Percentiles rank a stretch among this genome's conserved stretches.
phyloP scores from a whole-genome alignment of 2,329 filamentous ascomycete genomes.

The Fonsecaea monophora region DNA sequence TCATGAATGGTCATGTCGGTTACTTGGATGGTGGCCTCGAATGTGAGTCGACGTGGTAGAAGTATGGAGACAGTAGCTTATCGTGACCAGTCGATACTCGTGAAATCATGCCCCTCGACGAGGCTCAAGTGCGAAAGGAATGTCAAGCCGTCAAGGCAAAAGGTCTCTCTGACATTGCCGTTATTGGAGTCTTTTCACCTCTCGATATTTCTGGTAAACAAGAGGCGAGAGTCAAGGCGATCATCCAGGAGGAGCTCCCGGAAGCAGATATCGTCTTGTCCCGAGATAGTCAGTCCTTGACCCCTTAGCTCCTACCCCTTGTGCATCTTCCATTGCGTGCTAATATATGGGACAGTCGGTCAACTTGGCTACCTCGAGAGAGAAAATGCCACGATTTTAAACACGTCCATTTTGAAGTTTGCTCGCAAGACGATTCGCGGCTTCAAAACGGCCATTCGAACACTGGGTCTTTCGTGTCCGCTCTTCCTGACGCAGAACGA shows the following conservation, averaged over 20 bases:
- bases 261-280: constrained; percentile 52
- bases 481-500: constrained; percentile 70
- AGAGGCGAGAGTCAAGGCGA: constrained; percentile 49
- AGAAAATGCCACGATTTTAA: constrained; percentile 70
- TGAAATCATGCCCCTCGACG: constrained; percentile 50
- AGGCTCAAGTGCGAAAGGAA: constrained; percentile 47
- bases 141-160: constrained; percentile 46
- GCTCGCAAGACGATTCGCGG: constrained; percentile 63
- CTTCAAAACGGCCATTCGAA: constrained; percentile 61
- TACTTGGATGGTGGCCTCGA: constrained; percentile 56
- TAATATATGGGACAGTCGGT: constrained; percentile 43
- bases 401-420: constrained; percentile 66
- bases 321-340: background rate
- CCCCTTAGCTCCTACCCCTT: background rate
- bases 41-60: constrained; percentile 29
- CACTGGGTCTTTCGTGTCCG: constrained; percentile 59
- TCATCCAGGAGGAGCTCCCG: constrained; percentile 49
- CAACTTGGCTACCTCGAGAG: constrained; percentile 60
- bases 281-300: constrained; percentile 40
- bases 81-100: constrained; percentile 53
- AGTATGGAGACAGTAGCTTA: background rate
- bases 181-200: constrained; percentile 57
- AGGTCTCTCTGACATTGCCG: constrained; percentile 49
- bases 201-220: constrained; percentile 52
- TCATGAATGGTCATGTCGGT: constrained; percentile 52